These are phyloP conservation scores for Alternaria gansuensis DNA, from an alignment of 2,329 filamentous ascomycete genomes.

Conservation along the genomic window DNA sequence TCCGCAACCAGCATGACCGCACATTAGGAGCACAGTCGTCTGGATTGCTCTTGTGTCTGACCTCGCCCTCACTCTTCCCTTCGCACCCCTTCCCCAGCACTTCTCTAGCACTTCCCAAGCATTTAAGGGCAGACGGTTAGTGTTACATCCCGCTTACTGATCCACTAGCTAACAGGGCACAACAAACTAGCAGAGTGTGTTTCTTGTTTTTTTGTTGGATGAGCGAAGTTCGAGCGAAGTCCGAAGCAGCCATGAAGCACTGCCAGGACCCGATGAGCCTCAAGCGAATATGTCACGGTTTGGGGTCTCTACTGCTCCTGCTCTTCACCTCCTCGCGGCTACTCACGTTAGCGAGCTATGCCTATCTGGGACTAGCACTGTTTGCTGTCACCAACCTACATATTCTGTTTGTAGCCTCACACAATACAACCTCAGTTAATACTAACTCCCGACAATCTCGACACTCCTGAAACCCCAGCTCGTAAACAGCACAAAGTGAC, in stretches of 20 bases:
- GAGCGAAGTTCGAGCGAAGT: background rate
- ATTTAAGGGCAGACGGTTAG: background rate
- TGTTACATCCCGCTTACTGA: background rate
- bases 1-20: background rate
- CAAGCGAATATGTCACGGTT: background rate
- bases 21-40: background rate
- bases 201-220: background rate
- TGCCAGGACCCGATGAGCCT: background rate
- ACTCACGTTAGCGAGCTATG: too few species aligned
- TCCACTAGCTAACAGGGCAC: background rate
- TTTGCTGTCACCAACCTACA: too few species aligned
- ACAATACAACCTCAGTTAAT: too few species aligned
- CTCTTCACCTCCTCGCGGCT: too few species aligned
- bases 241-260: background rate
- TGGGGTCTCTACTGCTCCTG: too few species aligned
- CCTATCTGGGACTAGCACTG: too few species aligned
- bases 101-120: background rate
- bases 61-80: background rate
- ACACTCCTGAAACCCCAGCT: background rate
- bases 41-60: background rate
- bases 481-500: background rate
- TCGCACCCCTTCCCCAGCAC: background rate
- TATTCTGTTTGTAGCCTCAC: too few species aligned
- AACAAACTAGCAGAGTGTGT: background rate
- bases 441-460: background rate